A percentile compares a stretch with the other conserved stretches of the same genome.
Evolutionary conservation across 2,329 filamentous ascomycete genomes (phyloP).

Genomic region (Domatiomyces globalis): DNA sequence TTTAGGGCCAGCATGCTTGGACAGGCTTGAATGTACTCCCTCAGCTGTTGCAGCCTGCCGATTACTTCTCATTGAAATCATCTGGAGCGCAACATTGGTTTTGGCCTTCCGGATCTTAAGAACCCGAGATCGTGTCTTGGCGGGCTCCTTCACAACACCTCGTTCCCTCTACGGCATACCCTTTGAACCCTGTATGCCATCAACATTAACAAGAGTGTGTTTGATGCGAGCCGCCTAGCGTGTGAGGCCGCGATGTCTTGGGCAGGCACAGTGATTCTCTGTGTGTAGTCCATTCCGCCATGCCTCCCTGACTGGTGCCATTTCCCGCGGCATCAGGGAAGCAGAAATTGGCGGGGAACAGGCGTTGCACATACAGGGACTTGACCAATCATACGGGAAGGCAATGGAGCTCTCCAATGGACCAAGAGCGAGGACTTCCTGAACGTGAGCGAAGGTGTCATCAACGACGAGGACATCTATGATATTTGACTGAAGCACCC

Average conservation of each 20-base stretch:
- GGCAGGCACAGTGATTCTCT: neutral
- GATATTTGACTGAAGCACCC: neutral
- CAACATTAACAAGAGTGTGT: neutral
- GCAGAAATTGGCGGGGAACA: slow-evolving; percentile 7
- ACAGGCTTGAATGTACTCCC: neutral
- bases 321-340: slow-evolving; percentile 50
- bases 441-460: neutral
- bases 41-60: neutral
- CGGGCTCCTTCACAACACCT: no score
- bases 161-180: no score
- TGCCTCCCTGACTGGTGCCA: slow-evolving; percentile 53
- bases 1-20: neutral
- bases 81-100: neutral
- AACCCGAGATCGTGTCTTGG: no score
- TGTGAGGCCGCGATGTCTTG: neutral
- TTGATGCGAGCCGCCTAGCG: neutral
- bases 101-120: no score
- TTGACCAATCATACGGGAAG: neutral
- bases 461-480: neutral
- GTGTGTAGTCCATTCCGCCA: neutral
- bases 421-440: neutral
- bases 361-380: neutral
- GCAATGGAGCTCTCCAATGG: neutral
- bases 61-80: neutral
- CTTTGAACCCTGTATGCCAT: neutral